Evolutionary conservation across 306 rosid genomes (phyloP), one percentile per base, ranked within the genome.

Genomic region (Pterocarpus santalinus): DNA sequence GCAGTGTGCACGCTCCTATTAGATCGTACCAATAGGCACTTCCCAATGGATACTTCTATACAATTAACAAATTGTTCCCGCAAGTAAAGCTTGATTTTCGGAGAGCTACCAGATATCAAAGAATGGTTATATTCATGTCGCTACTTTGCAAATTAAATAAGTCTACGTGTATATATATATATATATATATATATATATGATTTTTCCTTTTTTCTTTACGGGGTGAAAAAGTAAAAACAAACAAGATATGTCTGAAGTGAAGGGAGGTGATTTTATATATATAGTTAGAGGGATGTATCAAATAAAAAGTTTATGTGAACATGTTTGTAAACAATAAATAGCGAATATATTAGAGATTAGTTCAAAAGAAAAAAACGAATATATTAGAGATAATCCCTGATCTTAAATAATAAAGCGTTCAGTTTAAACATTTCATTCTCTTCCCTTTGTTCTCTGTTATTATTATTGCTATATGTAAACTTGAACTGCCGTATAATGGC

Each of bases 1-100:
- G 78, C 78, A 46, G 63, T 10, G 11, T 47, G n/a, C 83, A 80
- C 72, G 73, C 73, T 72, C 72, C 79, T 14, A 61, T 28, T 71
- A 22, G 78, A 77, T 62, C 33, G 28, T 63, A 11, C 57, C 61
- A 30, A 72, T 52, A 55, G 38, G 33, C 71, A 61, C 30, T 79
- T 79, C 44, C 78, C 70, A 69, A 46, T 58, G 69, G 69, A 77
- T 64, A 10, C 52, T 76, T 33, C 1, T 33, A 64, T 6, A 62
- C 49, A 63, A 46, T 46, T 34, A n/a, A 49, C 39, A 34, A 12
- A 34, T 12, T 51, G 41, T 65, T 52, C 43, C 28, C 17, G n/a
- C 55, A 13, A 7, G 55, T 51, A 7, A 30, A 65, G 55, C 13
- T 52, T 66, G 44, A 36, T 65, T 77, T 38, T 65, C 44, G 51